Evolutionary conservation across 495 filamentous ascomycete genomes (phyloP).

Genomic region (Staphylotrichum longicolle): DNA sequence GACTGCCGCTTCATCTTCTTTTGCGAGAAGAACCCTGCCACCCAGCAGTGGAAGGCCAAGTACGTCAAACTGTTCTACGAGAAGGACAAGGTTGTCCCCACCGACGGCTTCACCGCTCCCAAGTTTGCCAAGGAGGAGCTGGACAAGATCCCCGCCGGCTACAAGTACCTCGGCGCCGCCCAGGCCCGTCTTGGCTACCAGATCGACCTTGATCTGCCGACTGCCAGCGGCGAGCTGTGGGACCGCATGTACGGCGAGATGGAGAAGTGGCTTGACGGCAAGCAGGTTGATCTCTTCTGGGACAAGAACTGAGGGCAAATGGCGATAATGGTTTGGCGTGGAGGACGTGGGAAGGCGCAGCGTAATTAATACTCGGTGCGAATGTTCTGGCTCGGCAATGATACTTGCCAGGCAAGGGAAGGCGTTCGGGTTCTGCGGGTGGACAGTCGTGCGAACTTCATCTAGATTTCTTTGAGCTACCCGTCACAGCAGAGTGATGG

Average conservation of each 20-base stretch:
- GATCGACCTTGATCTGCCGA: slow-evolving; percentile 42
- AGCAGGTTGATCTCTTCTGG: slow-evolving; percentile 34
- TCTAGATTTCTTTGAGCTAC: too few relatives aligned
- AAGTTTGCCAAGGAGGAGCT: slow-evolving; percentile 49
- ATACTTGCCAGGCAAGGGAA: too few relatives aligned
- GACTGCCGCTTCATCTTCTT: slow-evolving; percentile 66
- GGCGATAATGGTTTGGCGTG: too few relatives aligned
- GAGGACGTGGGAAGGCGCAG: too few relatives aligned
- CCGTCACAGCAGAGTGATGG: too few relatives aligned
- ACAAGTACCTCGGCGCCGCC: slow-evolving; percentile 54
- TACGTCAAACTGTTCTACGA: slow-evolving; percentile 67
- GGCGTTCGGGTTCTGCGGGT: too few relatives aligned
- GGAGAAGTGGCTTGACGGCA: slow-evolving; percentile 45
- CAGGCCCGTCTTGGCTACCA: slow-evolving; percentile 47
- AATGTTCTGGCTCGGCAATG: not conserved
- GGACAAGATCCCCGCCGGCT: slow-evolving; percentile 52
- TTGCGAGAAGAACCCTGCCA: slow-evolving; percentile 45
- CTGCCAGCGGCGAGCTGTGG: slow-evolving; percentile 35
- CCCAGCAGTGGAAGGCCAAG: slow-evolving; percentile 53
- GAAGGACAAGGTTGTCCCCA: slow-evolving; percentile 64
- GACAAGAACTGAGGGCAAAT: slow-evolving; percentile 12
- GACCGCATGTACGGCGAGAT: slow-evolving; percentile 46
- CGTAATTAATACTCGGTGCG: too few relatives aligned
- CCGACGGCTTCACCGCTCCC: slow-evolving; percentile 53
- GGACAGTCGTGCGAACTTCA: too few relatives aligned